Evolutionary conservation across 306 rosid genomes (phyloP), one percentile per base, ranked within the genome.

Genomic region (Hylodesmum podocarpum): DNA sequence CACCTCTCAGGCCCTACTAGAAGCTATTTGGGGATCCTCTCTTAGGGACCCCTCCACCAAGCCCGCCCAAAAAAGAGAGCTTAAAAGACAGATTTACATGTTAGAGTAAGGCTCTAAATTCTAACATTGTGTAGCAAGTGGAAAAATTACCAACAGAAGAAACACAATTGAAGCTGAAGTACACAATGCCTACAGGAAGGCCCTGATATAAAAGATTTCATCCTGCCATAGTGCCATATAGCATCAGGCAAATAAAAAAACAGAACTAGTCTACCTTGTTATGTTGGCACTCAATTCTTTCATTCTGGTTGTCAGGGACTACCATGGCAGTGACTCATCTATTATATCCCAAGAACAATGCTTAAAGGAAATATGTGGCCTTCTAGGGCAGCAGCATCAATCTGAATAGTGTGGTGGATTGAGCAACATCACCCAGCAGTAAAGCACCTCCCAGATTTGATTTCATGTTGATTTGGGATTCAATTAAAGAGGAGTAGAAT

Each of bases 381-480:
- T 89, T 55, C 76, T 89, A 54, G 91, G 88, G 86, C 88, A 86
- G 84, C 89, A 88, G 94, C 89, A 85, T 57, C 82, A 82, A 73
- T 87, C 76, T 79, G 55, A 65, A 31, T 85, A 84, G 22, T 89
- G 92, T 87, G 91, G 91, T 87, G 91, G 91, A 87, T 86, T 77
- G 81, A 86, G 75, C 76, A 90, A 77, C 80, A 80, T 39, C 87
- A 89, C 66, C 85, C 94, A 24, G 88, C 89, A 5, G 19, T 79
- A 41, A 78, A 85, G 77, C 85, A 65, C 63, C 92, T 87, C 7
- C 86, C 89, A 22, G 92, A 91, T 72, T 91, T 37, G 7, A 37
- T 39, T 2, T 89, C 47, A 93, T 88, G 5, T 65, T 87, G 84
- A 80, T 87, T 13, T 86, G 87, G 28, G 79, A 89, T 6, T 72